A percentile compares a stretch with the other conserved stretches of the same genome.
Evolutionary conservation across 2,329 filamentous ascomycete species (phyloP).

Genomic region (Calycina herbarum): DNA sequence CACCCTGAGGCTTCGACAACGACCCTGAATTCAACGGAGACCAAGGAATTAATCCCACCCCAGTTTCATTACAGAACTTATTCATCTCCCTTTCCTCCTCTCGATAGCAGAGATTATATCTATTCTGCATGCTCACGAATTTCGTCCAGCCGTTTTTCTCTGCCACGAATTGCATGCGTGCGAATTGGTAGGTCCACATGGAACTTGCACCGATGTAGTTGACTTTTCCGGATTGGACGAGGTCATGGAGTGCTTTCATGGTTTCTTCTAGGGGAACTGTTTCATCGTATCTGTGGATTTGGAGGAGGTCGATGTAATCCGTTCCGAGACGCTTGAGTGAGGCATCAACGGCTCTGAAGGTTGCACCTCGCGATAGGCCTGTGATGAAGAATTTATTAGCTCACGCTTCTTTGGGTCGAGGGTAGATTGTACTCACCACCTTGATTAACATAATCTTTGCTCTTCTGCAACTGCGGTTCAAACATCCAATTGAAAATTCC

Average conservation of each 20-base stretch:
- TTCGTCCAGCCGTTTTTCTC: constrained; percentile 54
- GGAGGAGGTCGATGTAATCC: constrained; percentile 58
- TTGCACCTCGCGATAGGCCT: constrained; percentile 61
- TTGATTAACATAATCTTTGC: constrained; percentile 50
- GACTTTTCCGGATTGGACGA: constrained; percentile 56
- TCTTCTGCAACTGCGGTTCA: constrained; percentile 17
- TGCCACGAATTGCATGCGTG: constrained; percentile 49
- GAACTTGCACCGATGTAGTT: constrained; percentile 51
- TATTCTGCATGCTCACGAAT: constrained; percentile 57
- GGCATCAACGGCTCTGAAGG: constrained; percentile 65
- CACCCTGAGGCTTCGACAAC: constrained; percentile 14
- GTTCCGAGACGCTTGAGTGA: constrained; percentile 55
- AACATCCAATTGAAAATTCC: background rate
- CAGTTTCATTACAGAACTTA: constrained; percentile 43
- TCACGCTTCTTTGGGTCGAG: too few relatives aligned
- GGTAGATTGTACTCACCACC: constrained; percentile 19
- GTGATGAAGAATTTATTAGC: background rate
- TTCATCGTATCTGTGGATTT: constrained; percentile 58
- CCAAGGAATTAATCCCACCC: constrained; percentile 42
- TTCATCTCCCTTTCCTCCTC: constrained; percentile 53
- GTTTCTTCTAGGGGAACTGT: constrained; percentile 54
- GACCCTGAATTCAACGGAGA: constrained; percentile 8
- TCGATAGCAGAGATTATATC: constrained; percentile 53
- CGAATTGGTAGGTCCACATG: constrained; percentile 50
- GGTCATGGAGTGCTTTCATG: constrained; percentile 59